Percentiles rank a stretch among this genome's conserved stretches.
These are phyloP conservation scores for Penicillium dipodomyicola DNA, from an alignment of 495 filamentous ascomycete species.

Conservation along the genomic window DNA sequence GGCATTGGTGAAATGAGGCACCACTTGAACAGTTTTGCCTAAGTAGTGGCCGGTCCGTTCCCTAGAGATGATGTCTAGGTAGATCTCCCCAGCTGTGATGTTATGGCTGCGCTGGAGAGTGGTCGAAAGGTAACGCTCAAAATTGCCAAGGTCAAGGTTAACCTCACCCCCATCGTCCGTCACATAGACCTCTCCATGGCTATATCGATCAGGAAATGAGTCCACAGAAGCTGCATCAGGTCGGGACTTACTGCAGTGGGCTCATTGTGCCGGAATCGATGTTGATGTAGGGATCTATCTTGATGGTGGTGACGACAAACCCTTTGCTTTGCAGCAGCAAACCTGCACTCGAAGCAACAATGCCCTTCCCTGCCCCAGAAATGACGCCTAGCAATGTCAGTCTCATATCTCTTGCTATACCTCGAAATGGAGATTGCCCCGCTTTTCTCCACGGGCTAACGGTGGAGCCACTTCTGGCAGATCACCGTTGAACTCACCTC, in stretches of 20 bases:
- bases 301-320: slow-evolving; percentile 57
- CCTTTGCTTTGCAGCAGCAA: slow-evolving; percentile 76
- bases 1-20: slow-evolving; percentile 81
- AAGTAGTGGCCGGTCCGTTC: slow-evolving; percentile 79
- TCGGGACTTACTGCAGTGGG: slow-evolving; percentile 60
- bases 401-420: neutral
- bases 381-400: slow-evolving; percentile 56
- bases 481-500: neutral
- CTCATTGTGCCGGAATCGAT: slow-evolving; percentile 75
- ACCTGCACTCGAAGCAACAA: slow-evolving; percentile 60
- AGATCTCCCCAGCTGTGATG: slow-evolving; percentile 94
- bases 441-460: neutral
- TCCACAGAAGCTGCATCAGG: neutral
- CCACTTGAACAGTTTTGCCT: slow-evolving; percentile 85
- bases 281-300: slow-evolving; percentile 56
- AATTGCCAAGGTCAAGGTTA: slow-evolving; percentile 91
- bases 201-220: slow-evolving; percentile 16
- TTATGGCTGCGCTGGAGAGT: slow-evolving; percentile 79
- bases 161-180: slow-evolving; percentile 71
- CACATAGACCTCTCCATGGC: slow-evolving; percentile 71
- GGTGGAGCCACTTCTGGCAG: neutral
- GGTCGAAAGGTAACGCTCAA: slow-evolving; percentile 79
- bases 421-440: neutral
- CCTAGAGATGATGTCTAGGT: slow-evolving; percentile 71
- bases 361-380: slow-evolving; percentile 74